Evolutionary conservation across 148 eudicot genomes (phyloP), one percentile per base, ranked within the genome.

Genomic region (Persicaria maculosa): DNA sequence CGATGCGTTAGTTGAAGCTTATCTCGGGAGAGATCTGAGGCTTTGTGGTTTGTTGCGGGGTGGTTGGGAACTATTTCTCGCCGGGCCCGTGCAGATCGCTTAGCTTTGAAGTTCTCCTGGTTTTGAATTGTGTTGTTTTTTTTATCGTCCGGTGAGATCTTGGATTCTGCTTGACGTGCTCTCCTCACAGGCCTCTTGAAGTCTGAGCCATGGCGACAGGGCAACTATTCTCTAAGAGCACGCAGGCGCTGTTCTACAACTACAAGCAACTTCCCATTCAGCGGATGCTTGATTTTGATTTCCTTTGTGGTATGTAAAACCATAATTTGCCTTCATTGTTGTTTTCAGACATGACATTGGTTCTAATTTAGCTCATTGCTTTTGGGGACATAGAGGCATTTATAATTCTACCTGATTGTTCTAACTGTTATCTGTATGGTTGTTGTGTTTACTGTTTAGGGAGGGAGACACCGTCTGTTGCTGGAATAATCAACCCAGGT

Each of bases 271-370:
- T 95, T 43, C 99, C 97, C n/a, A 89, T 95, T 72, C 99, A 95
- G 77, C 94, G 97, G 68, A 95, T 95, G 99, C 99, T 95, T 73
- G 99, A 95, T 83, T 95, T 95, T 88, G 99, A 95, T 86, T 95
- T 95, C 78, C 99, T 95, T 74, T 95, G 99, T 50, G 97, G 97
- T 95, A 75, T 55, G 84, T 80, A 46, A 46, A 44, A 58, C 16
- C 1, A 4, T 9, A 47, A 31, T 45, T 45, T 12, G 2, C 48
- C 6, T 57, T 64, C n/a, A 31, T 31, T 31, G 40, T 31, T 31
- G 40, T 31, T 31, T 31, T 2, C 40, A 31, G 40, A 31, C 40
- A 31, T 31, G 40, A 31, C 40, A 31, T 31, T 31, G 3, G 40
- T 1, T 1, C 1, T 31, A 31, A 31, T 31, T 31, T 31, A 31